Evolutionary conservation across 768 basidiomycete species (phyloP).

Genomic region (Boletus barrowsii): DNA sequence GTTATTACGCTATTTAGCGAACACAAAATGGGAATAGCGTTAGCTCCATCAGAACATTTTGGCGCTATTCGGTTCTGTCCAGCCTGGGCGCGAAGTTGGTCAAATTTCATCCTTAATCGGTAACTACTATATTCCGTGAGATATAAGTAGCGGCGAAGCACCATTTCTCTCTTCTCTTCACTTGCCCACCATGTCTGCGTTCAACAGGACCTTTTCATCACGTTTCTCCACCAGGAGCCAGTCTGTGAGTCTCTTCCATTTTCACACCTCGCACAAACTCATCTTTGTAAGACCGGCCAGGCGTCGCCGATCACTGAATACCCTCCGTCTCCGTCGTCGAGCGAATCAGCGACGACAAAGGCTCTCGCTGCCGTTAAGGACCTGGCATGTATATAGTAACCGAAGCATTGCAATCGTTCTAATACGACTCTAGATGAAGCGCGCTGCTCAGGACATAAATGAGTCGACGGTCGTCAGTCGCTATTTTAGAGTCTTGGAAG

Average conservation of each 20-base stretch:
- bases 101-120: constrained; percentile 18
- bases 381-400: constrained; percentile 15
- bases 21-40: not conserved
- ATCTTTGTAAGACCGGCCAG: constrained; percentile 5
- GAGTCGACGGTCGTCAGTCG: constrained; percentile 26
- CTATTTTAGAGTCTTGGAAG: too few relatives aligned
- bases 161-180: not conserved
- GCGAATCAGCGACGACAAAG: constrained; percentile 20
- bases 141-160: constrained; percentile 26
- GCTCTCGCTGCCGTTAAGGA: constrained; percentile 30
- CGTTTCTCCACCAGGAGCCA: constrained; percentile 30
- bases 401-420: not conserved
- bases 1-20: constrained; percentile 2
- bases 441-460: constrained; percentile 29
- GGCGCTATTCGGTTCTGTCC: constrained; percentile 22
- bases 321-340: not conserved
- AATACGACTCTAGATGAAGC: constrained; percentile 22
- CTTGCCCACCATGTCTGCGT: constrained; percentile 23
- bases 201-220: constrained; percentile 29
- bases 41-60: not conserved
- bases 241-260: constrained; percentile 16
- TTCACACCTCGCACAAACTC: not conserved
- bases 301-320: constrained; percentile 14
- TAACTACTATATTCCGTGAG: not conserved
- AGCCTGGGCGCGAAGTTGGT: constrained; percentile 7